Evolutionary conservation across 495 filamentous ascomycete genomes (phyloP), one percentile per base, ranked within the genome.

Genomic region (Daldinia loculata): DNA sequence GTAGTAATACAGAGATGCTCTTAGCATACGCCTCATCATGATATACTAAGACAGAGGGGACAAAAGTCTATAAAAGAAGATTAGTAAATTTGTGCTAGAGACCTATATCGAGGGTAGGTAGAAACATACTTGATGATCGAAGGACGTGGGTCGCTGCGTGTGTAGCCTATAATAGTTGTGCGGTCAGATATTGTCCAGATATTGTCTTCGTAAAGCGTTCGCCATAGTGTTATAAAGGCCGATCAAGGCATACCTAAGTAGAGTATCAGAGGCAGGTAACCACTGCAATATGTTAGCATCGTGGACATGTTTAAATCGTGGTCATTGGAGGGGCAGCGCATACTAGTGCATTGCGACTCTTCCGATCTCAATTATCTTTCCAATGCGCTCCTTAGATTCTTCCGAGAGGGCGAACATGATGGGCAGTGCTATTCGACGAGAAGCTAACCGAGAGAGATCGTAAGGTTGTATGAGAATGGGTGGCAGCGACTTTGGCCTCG

Each of bases 381-480:
- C 89, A 81, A 98, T 97, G 83, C 95, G 92, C 88, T 99, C 95
- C 95, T 97, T 98, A 71, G 93, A 92, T 83, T 99, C 95, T 79
- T 99, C 95, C 38, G 95, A 99, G 70, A 98, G 90, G 82, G 93
- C 89, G 76, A 95, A 92, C 87, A 91, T 93, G 61, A 75, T 87
- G 81, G 63, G 56, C 65, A 56, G 27, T 43, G 4, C 17, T 60
- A n/a, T 64, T 58, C 53, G 15, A 17, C 17, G 59, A 11, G n/a
- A 30, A 32, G 14, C 43, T 56, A 59, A n/a, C 36, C 24, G 27
- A 41, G n/a, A 22, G 26, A 29, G 11, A 11, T 55, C 14, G 24
- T 55, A 11, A 7, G 1, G 22, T 8, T 55, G 9, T 55, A 12
- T 41, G 17, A 41, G 15, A 8, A 8, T 41, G 6, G 5, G 7